These are phyloP conservation scores for Hygrocybe coccinea DNA, from an alignment of 768 basidiomycete species.

Conservation along the genomic window DNA sequence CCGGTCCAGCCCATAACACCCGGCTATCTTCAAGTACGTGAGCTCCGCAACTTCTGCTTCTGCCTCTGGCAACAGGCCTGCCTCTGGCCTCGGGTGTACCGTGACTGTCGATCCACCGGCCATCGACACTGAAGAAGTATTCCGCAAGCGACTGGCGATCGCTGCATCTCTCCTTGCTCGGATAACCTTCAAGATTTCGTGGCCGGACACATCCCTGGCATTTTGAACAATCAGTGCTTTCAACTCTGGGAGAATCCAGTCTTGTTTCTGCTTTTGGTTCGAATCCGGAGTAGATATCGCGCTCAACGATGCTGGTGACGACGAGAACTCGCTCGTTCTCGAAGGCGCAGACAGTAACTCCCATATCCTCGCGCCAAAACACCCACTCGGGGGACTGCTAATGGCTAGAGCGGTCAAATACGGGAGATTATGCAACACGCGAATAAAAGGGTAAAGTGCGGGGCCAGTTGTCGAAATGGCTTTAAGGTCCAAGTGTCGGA, in stretches of 20 bases:
- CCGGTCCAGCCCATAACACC: conserved; percentile 6
- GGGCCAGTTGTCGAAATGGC: conserved; percentile 4
- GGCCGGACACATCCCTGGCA: conserved; percentile 6
- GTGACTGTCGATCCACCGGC: not conserved
- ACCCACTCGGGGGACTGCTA: conserved; percentile 5
- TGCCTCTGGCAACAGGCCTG: not conserved
- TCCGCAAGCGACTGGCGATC: not conserved
- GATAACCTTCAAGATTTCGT: conserved; percentile 5
- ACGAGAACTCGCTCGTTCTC: not conserved
- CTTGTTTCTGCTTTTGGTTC: not conserved
- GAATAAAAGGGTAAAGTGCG: conserved; percentile 6
- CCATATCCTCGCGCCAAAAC: conserved; percentile 4
- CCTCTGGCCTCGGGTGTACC: not conserved
- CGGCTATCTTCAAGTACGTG: conserved; percentile 4
- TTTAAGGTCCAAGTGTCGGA: conserved; percentile 4
- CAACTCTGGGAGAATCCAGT: conserved; percentile 4
- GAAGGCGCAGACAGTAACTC: conserved; percentile 1
- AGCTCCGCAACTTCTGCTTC: conserved; percentile 4
- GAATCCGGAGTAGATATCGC: not conserved
- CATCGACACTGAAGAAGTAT: not conserved
- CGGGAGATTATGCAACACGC: conserved; percentile 2
- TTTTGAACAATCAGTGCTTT: conserved; percentile 5
- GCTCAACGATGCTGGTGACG: not conserved
- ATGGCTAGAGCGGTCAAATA: not conserved
- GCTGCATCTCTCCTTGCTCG: not conserved